phyloP scores from a whole-genome alignment of 116 monocot species.

The Iris pallida region DNA sequence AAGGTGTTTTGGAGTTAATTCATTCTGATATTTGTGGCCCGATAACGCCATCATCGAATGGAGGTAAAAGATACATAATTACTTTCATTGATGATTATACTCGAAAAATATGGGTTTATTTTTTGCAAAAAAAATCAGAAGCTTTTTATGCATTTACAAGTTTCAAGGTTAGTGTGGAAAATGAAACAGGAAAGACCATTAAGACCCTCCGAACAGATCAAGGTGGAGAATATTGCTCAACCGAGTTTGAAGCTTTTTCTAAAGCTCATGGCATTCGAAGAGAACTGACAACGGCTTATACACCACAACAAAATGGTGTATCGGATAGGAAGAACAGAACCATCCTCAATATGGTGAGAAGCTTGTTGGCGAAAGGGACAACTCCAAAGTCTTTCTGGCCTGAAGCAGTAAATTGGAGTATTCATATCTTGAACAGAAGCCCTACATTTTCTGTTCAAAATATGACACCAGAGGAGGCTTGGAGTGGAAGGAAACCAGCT shows the following conservation, averaged over 20 bases:
- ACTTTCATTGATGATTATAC: constrained; percentile 5
- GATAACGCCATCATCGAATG: background rate
- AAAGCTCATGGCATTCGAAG: constrained; percentile 1
- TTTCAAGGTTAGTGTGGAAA: background rate
- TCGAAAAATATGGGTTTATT: constrained; percentile 1
- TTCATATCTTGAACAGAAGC: background rate
- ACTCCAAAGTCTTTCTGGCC: background rate
- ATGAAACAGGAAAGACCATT: background rate
- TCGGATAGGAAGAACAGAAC: constrained; percentile 5
- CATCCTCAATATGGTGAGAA: constrained; percentile 9
- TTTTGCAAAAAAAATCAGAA: background rate
- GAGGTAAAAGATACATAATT: constrained; percentile 2
- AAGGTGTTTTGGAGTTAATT: background rate
- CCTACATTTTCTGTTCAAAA: constrained; percentile 9
- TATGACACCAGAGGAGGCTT: constrained; percentile 8
- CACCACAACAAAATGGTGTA: constrained; percentile 8
- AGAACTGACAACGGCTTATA: constrained; percentile 1
- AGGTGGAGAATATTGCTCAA: background rate
- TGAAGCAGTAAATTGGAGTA: background rate
- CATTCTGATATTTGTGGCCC: background rate
- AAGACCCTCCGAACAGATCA: background rate
- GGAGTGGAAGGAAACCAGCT: background rate
- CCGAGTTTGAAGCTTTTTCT: background rate
- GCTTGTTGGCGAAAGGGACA: background rate
- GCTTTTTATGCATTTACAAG: background rate